These are phyloP conservation scores for Aspergillus ustus DNA, from an alignment of 2,329 filamentous ascomycete species.

Conservation along the genomic window DNA sequence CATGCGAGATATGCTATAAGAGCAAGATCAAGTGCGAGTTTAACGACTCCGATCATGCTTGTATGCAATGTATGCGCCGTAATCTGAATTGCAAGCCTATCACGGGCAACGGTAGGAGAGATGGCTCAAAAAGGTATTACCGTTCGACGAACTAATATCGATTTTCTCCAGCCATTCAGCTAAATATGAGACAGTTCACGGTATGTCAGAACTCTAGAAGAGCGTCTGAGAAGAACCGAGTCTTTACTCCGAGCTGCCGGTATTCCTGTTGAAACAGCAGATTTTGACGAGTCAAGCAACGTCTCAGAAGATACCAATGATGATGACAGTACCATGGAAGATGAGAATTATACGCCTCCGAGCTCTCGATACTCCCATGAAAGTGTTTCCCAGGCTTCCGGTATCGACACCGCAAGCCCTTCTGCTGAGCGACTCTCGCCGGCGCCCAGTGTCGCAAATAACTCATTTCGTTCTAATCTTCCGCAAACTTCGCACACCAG, in stretches of 20 bases:
- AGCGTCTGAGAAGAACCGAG: slow-evolving; percentile 88
- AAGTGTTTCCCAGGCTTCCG: slow-evolving; percentile 12
- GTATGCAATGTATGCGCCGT: slow-evolving; percentile 90
- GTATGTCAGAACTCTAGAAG: slow-evolving; percentile 92
- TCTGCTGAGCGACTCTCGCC: slow-evolving; percentile 1
- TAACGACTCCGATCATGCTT: slow-evolving; percentile 72
- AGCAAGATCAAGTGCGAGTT: slow-evolving; percentile 91
- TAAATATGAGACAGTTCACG: slow-evolving; percentile 67
- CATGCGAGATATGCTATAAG: slow-evolving; percentile 91
- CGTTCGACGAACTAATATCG: neutral
- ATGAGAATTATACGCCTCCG: slow-evolving; percentile 51
- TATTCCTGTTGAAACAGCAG: slow-evolving; percentile 76
- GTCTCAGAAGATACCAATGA: slow-evolving; percentile 27
- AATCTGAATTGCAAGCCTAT: slow-evolving; percentile 94
- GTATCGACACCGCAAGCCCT: neutral
- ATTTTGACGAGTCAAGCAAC: slow-evolving; percentile 37
- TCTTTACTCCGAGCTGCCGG: slow-evolving; percentile 81
- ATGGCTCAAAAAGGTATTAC: slow-evolving; percentile 81
- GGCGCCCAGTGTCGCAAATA: neutral
- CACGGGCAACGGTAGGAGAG: slow-evolving; percentile 90
- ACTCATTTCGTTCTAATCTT: slow-evolving; percentile 19
- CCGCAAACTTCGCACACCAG: slow-evolving; percentile 19
- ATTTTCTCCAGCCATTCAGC: neutral
- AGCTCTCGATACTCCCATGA: slow-evolving; percentile 10
- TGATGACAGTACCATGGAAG: slow-evolving; percentile 20